Evolutionary conservation across 2,329 filamentous ascomycete genomes (phyloP).

Genomic region (Chrysoporthe austroafricana): DNA sequence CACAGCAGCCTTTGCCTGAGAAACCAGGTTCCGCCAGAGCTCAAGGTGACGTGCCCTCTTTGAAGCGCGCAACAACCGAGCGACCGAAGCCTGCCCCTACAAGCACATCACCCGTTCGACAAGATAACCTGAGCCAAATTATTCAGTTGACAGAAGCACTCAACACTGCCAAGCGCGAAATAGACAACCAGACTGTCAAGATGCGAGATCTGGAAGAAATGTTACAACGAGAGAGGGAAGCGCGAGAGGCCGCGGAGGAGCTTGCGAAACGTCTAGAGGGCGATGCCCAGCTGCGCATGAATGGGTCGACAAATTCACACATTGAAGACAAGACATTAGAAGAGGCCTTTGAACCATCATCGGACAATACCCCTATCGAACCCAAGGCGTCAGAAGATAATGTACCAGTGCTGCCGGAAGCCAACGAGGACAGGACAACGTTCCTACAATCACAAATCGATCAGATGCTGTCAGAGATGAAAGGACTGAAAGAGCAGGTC

Average conservation of each 20-base stretch:
- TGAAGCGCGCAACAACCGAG: constrained; percentile 79
- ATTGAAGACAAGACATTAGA: constrained; percentile 47
- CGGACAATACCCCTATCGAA: constrained; percentile 35
- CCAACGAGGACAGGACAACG: constrained; percentile 17
- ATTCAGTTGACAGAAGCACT: constrained; percentile 83
- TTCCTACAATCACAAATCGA: constrained; percentile 72
- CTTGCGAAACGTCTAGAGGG: constrained; percentile 72
- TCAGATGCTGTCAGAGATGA: constrained; percentile 77
- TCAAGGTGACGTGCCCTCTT: constrained; percentile 56
- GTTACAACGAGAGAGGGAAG: constrained; percentile 77
- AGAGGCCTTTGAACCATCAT: constrained; percentile 50
- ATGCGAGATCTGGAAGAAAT: constrained; percentile 81
- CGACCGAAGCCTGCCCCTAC: constrained; percentile 63
- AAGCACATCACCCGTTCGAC: constrained; percentile 62
- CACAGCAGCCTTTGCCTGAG: constrained; percentile 89
- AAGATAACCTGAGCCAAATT: constrained; percentile 72
- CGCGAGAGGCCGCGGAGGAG: constrained; percentile 83
- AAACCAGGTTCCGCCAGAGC: constrained; percentile 74
- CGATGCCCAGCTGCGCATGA: constrained; percentile 46
- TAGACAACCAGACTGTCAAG: constrained; percentile 79
- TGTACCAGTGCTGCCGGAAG: constrained; percentile 35
- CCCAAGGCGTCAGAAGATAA: constrained; percentile 5
- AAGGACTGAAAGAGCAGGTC: constrained; percentile 78
- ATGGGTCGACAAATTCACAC: constrained; percentile 43
- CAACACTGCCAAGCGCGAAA: constrained; percentile 80